Percentiles rank a stretch among this genome's conserved stretches.
Conservation (phyloP, 257 asterid genomes). For the Solanum arcanum region DNA sequence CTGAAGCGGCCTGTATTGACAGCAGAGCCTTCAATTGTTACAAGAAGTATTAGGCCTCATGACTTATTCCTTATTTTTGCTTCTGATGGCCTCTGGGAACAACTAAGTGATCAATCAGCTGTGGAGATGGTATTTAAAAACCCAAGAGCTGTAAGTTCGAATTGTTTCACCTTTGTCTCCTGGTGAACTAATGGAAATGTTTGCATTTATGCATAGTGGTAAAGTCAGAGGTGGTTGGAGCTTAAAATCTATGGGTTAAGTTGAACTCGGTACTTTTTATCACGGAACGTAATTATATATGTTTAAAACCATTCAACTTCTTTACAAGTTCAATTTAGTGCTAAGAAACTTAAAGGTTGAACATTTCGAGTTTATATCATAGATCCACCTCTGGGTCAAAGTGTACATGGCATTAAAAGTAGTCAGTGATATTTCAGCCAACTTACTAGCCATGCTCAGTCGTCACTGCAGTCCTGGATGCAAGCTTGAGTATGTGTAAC, state of each 20-base stretch:
- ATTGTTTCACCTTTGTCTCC: background rate
- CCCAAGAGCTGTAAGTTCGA: slow-evolving; percentile 73
- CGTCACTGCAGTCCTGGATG: background rate
- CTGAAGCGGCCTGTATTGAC: slow-evolving; percentile 68
- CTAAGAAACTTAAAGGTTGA: background rate
- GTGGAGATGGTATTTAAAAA: slow-evolving; percentile 64
- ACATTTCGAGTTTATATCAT: background rate
- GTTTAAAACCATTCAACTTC: background rate
- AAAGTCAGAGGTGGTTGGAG: background rate
- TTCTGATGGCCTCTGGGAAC: slow-evolving; percentile 99
- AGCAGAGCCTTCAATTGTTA: slow-evolving; percentile 83
- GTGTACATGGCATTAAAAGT: background rate
- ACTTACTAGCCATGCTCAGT: background rate
- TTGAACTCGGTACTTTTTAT: background rate
- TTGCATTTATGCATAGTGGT: background rate
- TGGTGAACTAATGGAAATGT: background rate
- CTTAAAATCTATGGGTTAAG: background rate
- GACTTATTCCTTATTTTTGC: slow-evolving; percentile 86
- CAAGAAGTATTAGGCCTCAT: slow-evolving; percentile 63
- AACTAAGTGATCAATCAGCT: slow-evolving; percentile 70
- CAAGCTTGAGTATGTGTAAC: background rate
- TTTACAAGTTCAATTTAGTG: background rate
- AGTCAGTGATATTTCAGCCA: background rate
- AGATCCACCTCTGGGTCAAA: background rate
- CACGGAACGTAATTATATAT: background rate